Conservation (phyloP, 345 rosid genomes). For the Corchorus capsularis region DNA sequence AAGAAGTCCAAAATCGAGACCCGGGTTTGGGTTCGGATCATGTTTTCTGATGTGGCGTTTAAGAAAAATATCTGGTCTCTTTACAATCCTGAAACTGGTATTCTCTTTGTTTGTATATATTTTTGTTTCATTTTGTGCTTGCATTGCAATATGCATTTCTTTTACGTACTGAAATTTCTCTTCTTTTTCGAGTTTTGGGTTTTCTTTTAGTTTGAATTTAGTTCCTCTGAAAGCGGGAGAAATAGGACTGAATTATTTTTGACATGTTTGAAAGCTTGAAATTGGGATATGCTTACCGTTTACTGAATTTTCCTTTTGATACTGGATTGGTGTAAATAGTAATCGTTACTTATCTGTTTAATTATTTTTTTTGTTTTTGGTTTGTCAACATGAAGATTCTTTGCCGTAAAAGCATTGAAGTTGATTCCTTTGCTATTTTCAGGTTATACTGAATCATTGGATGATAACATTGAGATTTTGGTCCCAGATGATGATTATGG, state of each 20-base stretch:
- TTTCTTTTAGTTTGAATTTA: constrained; percentile 6
- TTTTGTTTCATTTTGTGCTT: neutral
- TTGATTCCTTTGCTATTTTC: constrained; percentile 17
- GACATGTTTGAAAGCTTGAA: neutral
- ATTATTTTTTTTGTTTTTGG: neutral
- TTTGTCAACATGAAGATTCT: constrained; percentile 3
- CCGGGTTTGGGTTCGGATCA: constrained; percentile 88
- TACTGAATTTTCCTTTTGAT: neutral
- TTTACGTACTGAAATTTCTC: neutral
- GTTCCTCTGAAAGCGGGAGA: constrained; percentile 11
- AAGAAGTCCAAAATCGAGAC: constrained; percentile 52
- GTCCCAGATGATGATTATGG: constrained; percentile 93
- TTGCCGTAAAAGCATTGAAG: neutral
- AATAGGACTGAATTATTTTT: neutral
- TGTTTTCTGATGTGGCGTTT: constrained; percentile 77
- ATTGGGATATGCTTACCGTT: neutral
- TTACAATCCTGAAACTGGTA: constrained; percentile 77
- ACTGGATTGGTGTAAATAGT: neutral
- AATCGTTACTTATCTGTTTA: neutral
- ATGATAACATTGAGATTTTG: constrained; percentile 55
- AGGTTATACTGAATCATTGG: constrained; percentile 82
- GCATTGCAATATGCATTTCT: neutral
- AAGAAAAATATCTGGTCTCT: constrained; percentile 77
- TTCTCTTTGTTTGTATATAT: neutral
- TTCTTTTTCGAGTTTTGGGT: neutral